Conservation (phyloP, 352 stramenopile species). For the Phytophthora tubulina region DNA sequence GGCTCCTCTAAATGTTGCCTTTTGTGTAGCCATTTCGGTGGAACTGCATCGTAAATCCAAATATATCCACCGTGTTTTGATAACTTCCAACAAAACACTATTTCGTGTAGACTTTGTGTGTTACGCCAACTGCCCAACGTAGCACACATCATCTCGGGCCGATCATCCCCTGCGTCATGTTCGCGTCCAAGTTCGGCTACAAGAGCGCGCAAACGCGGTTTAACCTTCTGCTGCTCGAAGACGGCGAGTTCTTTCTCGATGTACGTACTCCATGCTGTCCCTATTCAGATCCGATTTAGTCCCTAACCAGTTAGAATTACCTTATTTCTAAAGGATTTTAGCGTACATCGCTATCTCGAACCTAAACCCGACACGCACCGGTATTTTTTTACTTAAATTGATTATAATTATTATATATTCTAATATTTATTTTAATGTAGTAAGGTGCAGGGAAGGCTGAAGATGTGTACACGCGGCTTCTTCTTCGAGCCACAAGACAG, state of each 20-base stretch:
- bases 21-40: conserved; percentile 13
- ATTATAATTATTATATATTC: not conserved
- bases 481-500: conserved; percentile 94
- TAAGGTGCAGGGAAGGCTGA: conserved; percentile 84
- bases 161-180: conserved; percentile 37
- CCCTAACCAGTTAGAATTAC: conserved; percentile 1
- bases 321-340: conserved; percentile 74
- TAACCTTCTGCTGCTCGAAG: conserved; percentile 94
- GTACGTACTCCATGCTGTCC: conserved; percentile 37
- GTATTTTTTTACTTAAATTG: conserved; percentile 38
- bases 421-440: conserved; percentile 33
- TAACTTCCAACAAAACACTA: not conserved
- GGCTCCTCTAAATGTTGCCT: conserved; percentile 5
- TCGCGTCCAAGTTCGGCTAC: conserved; percentile 50
- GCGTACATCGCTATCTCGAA: conserved; percentile 81
- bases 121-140: conserved; percentile 2
- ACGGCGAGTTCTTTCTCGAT: conserved; percentile 96
- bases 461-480: conserved; percentile 91
- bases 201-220: conserved; percentile 86
- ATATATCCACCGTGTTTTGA: conserved; percentile 9
- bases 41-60: not conserved
- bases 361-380: conserved; percentile 58
- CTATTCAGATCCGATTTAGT: not conserved
- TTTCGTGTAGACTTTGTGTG: conserved; percentile 31
- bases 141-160: conserved; percentile 1